Conservation (phyloP, 768 basidiomycete species). For the Royoungia palumana region DNA sequence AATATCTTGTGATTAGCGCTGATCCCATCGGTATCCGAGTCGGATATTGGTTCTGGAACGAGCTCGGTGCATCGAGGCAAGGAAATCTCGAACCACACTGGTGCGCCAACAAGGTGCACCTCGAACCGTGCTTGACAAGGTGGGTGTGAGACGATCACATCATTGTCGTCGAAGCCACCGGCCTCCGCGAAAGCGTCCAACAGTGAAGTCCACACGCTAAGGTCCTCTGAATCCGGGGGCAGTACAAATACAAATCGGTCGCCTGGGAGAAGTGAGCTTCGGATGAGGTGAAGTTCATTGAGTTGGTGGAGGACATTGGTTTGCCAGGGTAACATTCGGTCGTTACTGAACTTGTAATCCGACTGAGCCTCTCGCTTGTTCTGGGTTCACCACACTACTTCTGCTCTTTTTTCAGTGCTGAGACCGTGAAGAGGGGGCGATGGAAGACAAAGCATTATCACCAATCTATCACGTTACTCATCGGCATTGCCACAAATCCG, state of each 20-base stretch:
- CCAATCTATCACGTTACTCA: too few species aligned
- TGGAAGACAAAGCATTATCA: too few species aligned
- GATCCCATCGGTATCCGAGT: too few species aligned
- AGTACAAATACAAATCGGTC: constrained; percentile 47
- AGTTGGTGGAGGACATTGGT: constrained; percentile 24
- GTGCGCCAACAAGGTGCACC: constrained; percentile 29
- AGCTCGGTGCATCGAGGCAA: too few species aligned
- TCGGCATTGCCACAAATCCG: too few species aligned
- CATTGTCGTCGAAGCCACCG: background rate
- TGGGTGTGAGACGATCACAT: background rate
- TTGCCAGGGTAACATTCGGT: background rate
- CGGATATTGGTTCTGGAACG: too few species aligned
- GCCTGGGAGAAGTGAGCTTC: constrained; percentile 58
- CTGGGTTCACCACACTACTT: too few species aligned
- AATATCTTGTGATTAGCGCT: background rate
- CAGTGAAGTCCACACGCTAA: constrained; percentile 29
- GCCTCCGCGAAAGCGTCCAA: constrained; percentile 14
- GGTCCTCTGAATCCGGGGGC: constrained; percentile 31
- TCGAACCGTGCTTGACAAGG: constrained; percentile 34
- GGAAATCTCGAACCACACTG: constrained; percentile 35
- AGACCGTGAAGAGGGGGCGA: too few species aligned
- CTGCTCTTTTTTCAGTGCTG: too few species aligned
- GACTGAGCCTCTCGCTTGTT: too few species aligned
- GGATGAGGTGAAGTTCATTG: constrained; percentile 58
- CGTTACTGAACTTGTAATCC: too few species aligned